A percentile compares a stretch with the other conserved stretches of the same genome.
Evolutionary conservation across 1,139 yeast genomes (phyloP).

Genomic region (Blastobotrys indianensis): DNA sequence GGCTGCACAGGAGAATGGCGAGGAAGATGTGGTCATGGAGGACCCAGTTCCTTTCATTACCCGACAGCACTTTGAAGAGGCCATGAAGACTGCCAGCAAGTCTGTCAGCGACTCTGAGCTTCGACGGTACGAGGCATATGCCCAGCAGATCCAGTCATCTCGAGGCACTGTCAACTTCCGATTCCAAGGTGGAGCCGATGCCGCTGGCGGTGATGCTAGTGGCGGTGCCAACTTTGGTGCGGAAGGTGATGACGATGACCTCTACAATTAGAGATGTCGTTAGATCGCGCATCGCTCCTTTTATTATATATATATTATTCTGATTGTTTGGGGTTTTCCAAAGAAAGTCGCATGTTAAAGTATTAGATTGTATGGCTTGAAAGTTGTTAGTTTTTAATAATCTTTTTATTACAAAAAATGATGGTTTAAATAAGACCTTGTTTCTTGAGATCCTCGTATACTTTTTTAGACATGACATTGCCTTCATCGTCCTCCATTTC

Average conservation of each 20-base stretch:
- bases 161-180: slow-evolving; percentile 64
- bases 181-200: slow-evolving; percentile 31
- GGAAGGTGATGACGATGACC: slow-evolving; percentile 90
- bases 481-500: slow-evolving; percentile 93
- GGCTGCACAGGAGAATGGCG: slow-evolving; percentile 41
- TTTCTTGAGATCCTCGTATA: slow-evolving; percentile 73
- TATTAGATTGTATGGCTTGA: too few relatives aligned
- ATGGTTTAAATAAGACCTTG: slow-evolving; percentile 59
- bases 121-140: slow-evolving; percentile 98
- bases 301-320: too few relatives aligned
- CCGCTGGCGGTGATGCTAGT: slow-evolving; percentile 30
- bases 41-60: slow-evolving; percentile 97
- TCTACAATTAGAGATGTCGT: slow-evolving; percentile 54
- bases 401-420: background rate
- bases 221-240: slow-evolving; percentile 51
- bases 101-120: slow-evolving; percentile 96
- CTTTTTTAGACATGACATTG: slow-evolving; percentile 80
- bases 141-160: slow-evolving; percentile 92
- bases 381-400: too few relatives aligned
- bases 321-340: too few relatives aligned
- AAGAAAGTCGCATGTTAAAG: too few relatives aligned
- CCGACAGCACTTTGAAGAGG: slow-evolving; percentile 92
- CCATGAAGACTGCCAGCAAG: slow-evolving; percentile 98
- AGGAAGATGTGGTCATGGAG: slow-evolving; percentile 53
- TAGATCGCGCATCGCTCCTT: too few relatives aligned